Percentiles rank a stretch among this genome's conserved stretches.
Conservation (phyloP, 2,329 filamentous ascomycete species). For the Pseudomassariella vexata region DNA sequence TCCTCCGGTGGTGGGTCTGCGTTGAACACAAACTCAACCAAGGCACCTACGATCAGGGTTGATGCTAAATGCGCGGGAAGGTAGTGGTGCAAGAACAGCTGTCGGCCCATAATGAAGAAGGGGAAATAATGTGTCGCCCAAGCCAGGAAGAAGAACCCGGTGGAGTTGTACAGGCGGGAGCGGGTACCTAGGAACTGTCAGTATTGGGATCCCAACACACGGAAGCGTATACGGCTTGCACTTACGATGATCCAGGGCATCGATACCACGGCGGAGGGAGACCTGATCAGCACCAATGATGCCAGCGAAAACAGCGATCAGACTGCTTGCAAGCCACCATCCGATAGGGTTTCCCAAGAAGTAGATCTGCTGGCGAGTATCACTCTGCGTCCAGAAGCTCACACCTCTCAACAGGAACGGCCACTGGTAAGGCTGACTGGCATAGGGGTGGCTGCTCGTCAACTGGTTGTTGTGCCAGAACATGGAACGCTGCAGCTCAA, state of each 20-base stretch:
- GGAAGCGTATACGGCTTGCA: conserved; percentile 20
- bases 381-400: conserved; percentile 98
- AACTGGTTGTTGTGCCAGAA: conserved; percentile 99
- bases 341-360: conserved; percentile 95
- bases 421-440: conserved; percentile 94
- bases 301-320: conserved; percentile 88
- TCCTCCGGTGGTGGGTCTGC: conserved; percentile 67
- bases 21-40: conserved; percentile 95
- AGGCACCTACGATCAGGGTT: conserved; percentile 78
- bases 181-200: conserved; percentile 63
- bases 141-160: conserved; percentile 96
- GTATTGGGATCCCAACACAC: conserved; percentile 9
- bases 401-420: conserved; percentile 95
- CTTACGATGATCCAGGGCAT: conserved; percentile 90
- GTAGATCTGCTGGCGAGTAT: conserved; percentile 94
- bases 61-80: conserved; percentile 91
- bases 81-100: conserved; percentile 97
- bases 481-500: conserved; percentile 96
- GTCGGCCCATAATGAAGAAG: conserved; percentile 96
- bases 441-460: conserved; percentile 94
- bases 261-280: conserved; percentile 84
- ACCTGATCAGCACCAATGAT: conserved; percentile 91
- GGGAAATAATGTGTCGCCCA: conserved; percentile 98
- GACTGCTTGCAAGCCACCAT: conserved; percentile 92
- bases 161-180: conserved; percentile 94